Conservation (phyloP, 2,329 filamentous ascomycete species). For the Chrysosporium keratinophilum region DNA sequence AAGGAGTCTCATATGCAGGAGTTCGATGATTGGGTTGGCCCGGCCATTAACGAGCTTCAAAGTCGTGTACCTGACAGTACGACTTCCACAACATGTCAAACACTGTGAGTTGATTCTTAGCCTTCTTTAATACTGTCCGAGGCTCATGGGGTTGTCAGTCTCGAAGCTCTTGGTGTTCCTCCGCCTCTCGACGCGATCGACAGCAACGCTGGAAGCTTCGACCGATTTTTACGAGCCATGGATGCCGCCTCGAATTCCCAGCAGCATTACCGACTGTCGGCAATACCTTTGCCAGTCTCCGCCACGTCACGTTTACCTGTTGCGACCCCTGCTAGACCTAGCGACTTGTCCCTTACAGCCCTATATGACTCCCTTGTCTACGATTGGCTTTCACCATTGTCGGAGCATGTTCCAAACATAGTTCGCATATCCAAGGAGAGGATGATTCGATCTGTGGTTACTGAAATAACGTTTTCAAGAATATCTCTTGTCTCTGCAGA, state of each 20-base stretch:
- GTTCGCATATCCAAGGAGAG: constrained; percentile 33
- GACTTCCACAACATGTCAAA: constrained; percentile 18
- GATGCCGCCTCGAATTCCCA: not conserved
- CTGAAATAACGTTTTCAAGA: constrained; percentile 30
- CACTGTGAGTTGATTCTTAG: constrained; percentile 22
- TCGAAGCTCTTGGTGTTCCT: constrained; percentile 25
- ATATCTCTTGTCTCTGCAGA: constrained; percentile 13
- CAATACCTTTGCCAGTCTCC: constrained; percentile 18
- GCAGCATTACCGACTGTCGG: constrained; percentile 15
- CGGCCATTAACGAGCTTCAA: not conserved
- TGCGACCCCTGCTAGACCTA: constrained; percentile 18
- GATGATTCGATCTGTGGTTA: constrained; percentile 27
- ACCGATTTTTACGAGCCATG: constrained; percentile 20
- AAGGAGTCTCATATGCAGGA: not conserved
- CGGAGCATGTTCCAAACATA: constrained; percentile 26
- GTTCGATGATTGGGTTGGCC: constrained; percentile 8
- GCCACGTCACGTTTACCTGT: constrained; percentile 13
- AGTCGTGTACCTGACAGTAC: not conserved
- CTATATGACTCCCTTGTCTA: constrained; percentile 30
- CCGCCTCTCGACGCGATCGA: constrained; percentile 30
- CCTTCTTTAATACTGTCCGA: not conserved
- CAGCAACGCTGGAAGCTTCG: constrained; percentile 24
- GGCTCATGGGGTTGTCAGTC: constrained; percentile 19
- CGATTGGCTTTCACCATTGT: constrained; percentile 29
- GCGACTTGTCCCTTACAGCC: constrained; percentile 10